Conservation (phyloP, 768 basidiomycete genomes). For the Mycena pura region DNA sequence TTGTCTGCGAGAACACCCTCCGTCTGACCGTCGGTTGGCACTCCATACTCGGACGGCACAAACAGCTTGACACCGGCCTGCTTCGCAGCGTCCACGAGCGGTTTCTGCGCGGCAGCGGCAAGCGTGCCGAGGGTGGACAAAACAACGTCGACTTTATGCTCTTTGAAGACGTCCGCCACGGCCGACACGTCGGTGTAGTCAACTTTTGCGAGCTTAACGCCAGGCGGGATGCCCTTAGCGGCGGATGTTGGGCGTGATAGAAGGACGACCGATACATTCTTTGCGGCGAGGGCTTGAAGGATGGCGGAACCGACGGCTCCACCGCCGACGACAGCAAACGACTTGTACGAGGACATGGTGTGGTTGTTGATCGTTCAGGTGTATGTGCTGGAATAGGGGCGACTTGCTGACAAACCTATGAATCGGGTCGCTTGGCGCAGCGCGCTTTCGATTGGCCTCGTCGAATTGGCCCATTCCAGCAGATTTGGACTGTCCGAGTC, state of each 20-base stretch:
- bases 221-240: conserved; percentile 25
- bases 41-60: conserved; percentile 45
- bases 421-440: too few relatives aligned
- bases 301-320: conserved; percentile 32
- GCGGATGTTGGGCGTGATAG: conserved; percentile 25
- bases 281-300: conserved; percentile 54
- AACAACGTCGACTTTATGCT: conserved; percentile 43
- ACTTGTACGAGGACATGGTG: conserved; percentile 15
- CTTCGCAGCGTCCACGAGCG: conserved; percentile 43
- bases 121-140: conserved; percentile 39
- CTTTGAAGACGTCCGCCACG: conserved; percentile 33
- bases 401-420: too few relatives aligned
- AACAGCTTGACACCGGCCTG: conserved; percentile 45
- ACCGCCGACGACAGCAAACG: conserved; percentile 14
- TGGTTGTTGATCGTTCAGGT: too few relatives aligned
- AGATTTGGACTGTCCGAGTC: too few relatives aligned
- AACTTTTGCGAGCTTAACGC: conserved; percentile 33
- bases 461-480: too few relatives aligned
- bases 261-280: conserved; percentile 36
- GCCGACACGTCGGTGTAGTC: conserved; percentile 36
- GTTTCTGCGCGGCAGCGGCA: conserved; percentile 32
- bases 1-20: conserved; percentile 36
- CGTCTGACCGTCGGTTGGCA: conserved; percentile 42
- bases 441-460: too few relatives aligned
- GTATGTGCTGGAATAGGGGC: too few relatives aligned